A percentile compares a stretch with the other conserved stretches of the same genome.
Conservation (phyloP, 2,329 filamentous ascomycete genomes). For the Alternaria incomplexa region DNA sequence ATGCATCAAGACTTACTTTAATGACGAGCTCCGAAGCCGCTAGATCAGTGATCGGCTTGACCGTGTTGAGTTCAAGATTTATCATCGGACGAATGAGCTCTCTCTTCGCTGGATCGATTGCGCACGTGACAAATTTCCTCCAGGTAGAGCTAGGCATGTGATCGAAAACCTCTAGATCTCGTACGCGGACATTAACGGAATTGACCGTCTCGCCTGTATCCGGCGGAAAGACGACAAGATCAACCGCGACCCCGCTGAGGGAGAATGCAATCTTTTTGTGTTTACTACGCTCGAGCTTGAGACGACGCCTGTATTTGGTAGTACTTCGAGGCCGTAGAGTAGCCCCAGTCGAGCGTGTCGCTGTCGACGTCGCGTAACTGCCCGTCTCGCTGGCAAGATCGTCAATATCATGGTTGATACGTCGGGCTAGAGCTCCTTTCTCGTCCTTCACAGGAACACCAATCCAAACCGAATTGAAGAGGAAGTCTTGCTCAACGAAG, state of each 20-base stretch:
- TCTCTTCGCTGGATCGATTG: constrained; percentile 83
- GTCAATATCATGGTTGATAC: constrained; percentile 87
- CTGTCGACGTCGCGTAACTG: constrained; percentile 75
- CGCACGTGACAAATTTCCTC: constrained; percentile 97
- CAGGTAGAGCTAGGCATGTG: constrained; percentile 94
- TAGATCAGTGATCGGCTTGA: constrained; percentile 82
- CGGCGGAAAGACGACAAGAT: constrained; percentile 80
- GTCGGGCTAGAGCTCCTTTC: constrained; percentile 77
- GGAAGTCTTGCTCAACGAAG: constrained; percentile 87
- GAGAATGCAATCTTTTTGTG: constrained; percentile 97
- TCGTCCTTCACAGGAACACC: constrained; percentile 87
- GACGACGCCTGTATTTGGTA: constrained; percentile 55
- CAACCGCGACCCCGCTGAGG: constrained; percentile 80
- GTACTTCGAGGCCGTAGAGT: constrained; percentile 52
- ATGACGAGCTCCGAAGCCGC: constrained; percentile 90
- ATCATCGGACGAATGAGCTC: constrained; percentile 89
- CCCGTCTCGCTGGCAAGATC: constrained; percentile 88
- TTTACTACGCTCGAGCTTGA: constrained; percentile 83
- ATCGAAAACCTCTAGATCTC: constrained; percentile 88
- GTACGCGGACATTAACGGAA: constrained; percentile 82
- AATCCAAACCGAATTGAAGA: constrained; percentile 99
- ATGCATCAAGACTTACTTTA: constrained; percentile 60
- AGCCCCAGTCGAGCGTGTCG: constrained; percentile 42
- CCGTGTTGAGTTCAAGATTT: constrained; percentile 84
- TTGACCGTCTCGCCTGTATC: constrained; percentile 81